Evolutionary conservation across 2,329 filamentous ascomycete genomes (phyloP).

Genomic region (Nothophaeocryptopus gaeumannii): DNA sequence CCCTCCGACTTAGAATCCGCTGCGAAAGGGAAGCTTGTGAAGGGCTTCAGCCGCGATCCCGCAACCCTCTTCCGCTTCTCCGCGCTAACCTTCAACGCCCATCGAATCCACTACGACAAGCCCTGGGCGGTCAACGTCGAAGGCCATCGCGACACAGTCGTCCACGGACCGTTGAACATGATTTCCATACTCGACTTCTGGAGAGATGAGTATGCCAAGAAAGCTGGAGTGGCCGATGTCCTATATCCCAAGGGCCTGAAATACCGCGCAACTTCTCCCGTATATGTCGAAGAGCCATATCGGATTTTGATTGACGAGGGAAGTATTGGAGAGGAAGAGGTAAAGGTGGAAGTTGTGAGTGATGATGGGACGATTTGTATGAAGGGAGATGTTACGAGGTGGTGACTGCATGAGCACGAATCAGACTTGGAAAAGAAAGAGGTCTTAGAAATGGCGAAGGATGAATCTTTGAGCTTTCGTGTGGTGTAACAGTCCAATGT

Average conservation of each 20-base stretch:
- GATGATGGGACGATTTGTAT: slow-evolving; percentile 15
- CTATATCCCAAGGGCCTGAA: slow-evolving; percentile 11
- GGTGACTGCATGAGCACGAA: neutral
- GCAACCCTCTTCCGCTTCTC: slow-evolving; percentile 13
- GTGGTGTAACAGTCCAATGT: too few relatives aligned
- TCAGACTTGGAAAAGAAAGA: too few relatives aligned
- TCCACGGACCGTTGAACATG: slow-evolving; percentile 19
- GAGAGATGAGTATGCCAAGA: slow-evolving; percentile 8
- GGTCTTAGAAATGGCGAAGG: too few relatives aligned
- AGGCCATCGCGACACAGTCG: slow-evolving; percentile 15
- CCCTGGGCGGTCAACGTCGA: slow-evolving; percentile 16
- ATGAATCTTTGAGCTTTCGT: too few relatives aligned
- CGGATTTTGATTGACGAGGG: slow-evolving; percentile 14
- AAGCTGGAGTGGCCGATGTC: neutral
- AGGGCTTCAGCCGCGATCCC: slow-evolving; percentile 2
- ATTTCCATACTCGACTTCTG: slow-evolving; percentile 17
- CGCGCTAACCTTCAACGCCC: slow-evolving; percentile 18
- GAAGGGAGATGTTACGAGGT: slow-evolving; percentile 8
- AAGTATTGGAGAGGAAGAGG: neutral
- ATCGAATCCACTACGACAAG: slow-evolving; percentile 17
- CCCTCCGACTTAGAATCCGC: neutral
- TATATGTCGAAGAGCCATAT: slow-evolving; percentile 19
- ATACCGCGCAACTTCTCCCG: slow-evolving; percentile 16
- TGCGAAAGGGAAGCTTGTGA: slow-evolving; percentile 6
- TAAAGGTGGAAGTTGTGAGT: slow-evolving; percentile 9